These are phyloP conservation scores for Inonotus hispidus DNA, from an alignment of 1,284 basidiomycete species.

Conservation along the genomic window DNA sequence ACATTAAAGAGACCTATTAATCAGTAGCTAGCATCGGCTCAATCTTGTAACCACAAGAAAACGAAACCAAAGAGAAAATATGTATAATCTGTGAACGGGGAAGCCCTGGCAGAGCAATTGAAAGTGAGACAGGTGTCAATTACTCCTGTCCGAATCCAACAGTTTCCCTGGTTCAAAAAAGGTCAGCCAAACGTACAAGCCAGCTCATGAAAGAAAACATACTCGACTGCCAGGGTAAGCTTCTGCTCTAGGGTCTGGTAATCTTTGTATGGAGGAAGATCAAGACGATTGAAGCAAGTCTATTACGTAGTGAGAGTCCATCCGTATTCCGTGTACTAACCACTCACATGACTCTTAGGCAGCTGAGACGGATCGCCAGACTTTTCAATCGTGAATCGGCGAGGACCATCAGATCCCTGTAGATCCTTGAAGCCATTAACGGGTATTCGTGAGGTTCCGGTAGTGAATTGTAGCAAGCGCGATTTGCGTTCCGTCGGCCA, in stretches of 20 bases:
- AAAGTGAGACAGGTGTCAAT: slow-evolving; percentile 4
- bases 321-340: not conserved
- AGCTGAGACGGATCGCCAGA: slow-evolving; percentile 88
- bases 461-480: slow-evolving; percentile 92
- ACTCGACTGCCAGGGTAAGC: slow-evolving; percentile 87
- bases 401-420: slow-evolving; percentile 94
- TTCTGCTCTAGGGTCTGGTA: slow-evolving; percentile 89
- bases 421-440: slow-evolving; percentile 99
- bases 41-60: not conserved
- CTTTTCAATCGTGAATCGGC: slow-evolving; percentile 94
- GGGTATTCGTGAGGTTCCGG: slow-evolving; percentile 94
- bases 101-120: not conserved
- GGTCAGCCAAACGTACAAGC: not conserved
- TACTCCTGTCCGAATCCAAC: slow-evolving; percentile 43
- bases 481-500: slow-evolving; percentile 98
- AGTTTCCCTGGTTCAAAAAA: slow-evolving; percentile 32
- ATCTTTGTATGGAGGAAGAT: slow-evolving; percentile 88
- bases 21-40: not conserved
- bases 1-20: not conserved
- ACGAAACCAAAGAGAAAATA: not conserved
- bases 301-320: not conserved
- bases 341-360: slow-evolving; percentile 63
- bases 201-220: slow-evolving; percentile 24
- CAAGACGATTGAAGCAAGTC: slow-evolving; percentile 90
- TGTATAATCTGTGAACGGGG: too few species aligned